Conservation (phyloP, 768 basidiomycete species). For the Kwoniella newhampshirensis region DNA sequence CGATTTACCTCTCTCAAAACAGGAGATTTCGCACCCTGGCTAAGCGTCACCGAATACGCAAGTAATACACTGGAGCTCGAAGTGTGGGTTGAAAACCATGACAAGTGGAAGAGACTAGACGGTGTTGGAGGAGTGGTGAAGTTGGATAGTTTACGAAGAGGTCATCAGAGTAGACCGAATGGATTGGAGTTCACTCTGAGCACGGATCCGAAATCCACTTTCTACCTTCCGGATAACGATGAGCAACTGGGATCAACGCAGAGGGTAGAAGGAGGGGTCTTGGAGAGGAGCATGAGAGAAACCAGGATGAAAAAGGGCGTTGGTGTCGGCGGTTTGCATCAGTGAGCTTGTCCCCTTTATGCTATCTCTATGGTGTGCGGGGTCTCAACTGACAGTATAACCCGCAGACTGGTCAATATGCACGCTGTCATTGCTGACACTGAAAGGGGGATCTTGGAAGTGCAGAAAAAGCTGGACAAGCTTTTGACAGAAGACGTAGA, state of each 20-base stretch:
- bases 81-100: slow-evolving; percentile 42
- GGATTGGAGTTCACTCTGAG: slow-evolving; percentile 38
- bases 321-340: slow-evolving; percentile 58
- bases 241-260: slow-evolving; percentile 46
- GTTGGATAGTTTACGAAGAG: slow-evolving; percentile 24
- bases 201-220: slow-evolving; percentile 24
- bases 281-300: slow-evolving; percentile 51
- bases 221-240: slow-evolving; percentile 18
- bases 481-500: slow-evolving; percentile 55
- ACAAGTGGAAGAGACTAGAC: slow-evolving; percentile 31
- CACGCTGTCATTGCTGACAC: slow-evolving; percentile 57
- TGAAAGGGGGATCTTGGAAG: slow-evolving; percentile 49
- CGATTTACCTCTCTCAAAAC: slow-evolving; percentile 65
- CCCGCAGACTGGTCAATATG: slow-evolving; percentile 56
- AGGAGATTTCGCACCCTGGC: slow-evolving; percentile 60
- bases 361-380: too few relatives aligned
- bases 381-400: slow-evolving; percentile 11
- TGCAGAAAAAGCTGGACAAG: slow-evolving; percentile 53
- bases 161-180: slow-evolving; percentile 20
- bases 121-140: slow-evolving; percentile 25
- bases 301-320: slow-evolving; percentile 52
- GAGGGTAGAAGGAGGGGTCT: slow-evolving; percentile 47
- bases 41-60: slow-evolving; percentile 57
- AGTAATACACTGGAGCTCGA: slow-evolving; percentile 62
- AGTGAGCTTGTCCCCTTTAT: slow-evolving; percentile 57